Evolutionary conservation across 192 early-diverging fungal genomes (phyloP).

Genomic region (Irineochytrium annulatum): DNA sequence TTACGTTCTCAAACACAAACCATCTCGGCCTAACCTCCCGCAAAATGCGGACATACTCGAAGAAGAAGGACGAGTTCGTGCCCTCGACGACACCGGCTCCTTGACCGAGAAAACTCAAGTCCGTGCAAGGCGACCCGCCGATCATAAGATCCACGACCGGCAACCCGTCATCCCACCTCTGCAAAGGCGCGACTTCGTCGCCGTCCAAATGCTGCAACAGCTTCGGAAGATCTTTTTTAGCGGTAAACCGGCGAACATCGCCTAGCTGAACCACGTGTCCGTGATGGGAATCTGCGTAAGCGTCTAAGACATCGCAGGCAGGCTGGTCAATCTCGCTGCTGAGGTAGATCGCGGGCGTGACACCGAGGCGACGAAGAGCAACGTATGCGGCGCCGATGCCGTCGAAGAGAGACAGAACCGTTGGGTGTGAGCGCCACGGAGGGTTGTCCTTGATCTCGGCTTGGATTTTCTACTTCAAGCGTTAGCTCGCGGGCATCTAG

Average conservation of each 20-base stretch:
- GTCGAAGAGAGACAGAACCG: constrained; percentile 1
- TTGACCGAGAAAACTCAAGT: constrained; percentile 5
- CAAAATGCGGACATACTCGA: constrained; percentile 1
- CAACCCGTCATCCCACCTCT: neutral
- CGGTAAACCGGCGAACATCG: neutral
- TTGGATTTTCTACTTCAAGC: neutral
- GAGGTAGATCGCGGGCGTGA: neutral
- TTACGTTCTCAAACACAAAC: constrained; percentile 5
- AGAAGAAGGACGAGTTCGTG: neutral
- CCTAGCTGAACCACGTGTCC: constrained; percentile 3
- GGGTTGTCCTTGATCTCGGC: neutral
- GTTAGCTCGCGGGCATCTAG: neutral
- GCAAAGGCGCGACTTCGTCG: neutral
- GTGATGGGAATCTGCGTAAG: neutral
- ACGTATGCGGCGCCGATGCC: constrained; percentile 6
- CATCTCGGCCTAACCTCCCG: neutral
- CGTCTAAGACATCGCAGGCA: constrained; percentile 1
- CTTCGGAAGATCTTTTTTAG: neutral
- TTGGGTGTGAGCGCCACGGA: neutral
- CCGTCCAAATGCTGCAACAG: neutral
- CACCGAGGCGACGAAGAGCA: constrained; percentile 4
- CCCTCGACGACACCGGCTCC: constrained; percentile 2
- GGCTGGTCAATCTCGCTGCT: constrained; percentile 2
- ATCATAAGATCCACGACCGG: neutral
- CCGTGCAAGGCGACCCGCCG: constrained; percentile 1